phyloP scores from a whole-genome alignment of 2,329 filamentous ascomycete genomes.

The Albophoma yamanashiensis region DNA sequence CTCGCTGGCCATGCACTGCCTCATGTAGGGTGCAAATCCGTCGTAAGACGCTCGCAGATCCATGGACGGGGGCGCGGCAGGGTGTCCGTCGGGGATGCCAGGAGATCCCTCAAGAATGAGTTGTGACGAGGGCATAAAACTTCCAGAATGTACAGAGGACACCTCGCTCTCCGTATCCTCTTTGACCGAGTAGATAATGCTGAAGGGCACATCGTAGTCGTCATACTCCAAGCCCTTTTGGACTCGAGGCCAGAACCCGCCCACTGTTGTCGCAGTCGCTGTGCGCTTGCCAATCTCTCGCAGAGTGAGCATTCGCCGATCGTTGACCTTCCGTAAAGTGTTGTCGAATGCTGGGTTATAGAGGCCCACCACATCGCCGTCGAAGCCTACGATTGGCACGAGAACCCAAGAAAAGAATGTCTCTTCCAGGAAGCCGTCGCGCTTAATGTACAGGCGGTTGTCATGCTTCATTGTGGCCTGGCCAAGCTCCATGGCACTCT shows the following conservation, averaged over 20 bases:
- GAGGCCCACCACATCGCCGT: constrained; percentile 63
- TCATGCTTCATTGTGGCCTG: constrained; percentile 81
- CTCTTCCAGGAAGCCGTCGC: constrained; percentile 64
- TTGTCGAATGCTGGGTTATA: constrained; percentile 80
- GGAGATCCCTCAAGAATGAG: constrained; percentile 62
- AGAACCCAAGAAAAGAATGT: constrained; percentile 78
- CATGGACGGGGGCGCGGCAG: constrained; percentile 47
- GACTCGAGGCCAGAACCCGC: constrained; percentile 63
- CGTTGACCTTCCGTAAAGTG: constrained; percentile 66
- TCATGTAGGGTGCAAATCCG: constrained; percentile 66
- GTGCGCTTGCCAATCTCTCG: constrained; percentile 69
- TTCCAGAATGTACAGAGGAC: constrained; percentile 61
- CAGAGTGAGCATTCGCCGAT: constrained; percentile 69
- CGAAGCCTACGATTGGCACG: constrained; percentile 63
- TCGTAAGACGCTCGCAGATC: constrained; percentile 60
- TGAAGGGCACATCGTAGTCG: constrained; percentile 65
- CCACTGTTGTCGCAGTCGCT: constrained; percentile 59
- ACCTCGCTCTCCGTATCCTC: constrained; percentile 63
- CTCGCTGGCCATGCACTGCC: constrained; percentile 58
- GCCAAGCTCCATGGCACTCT: constrained; percentile 55
- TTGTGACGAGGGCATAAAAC: constrained; percentile 47
- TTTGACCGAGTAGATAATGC: constrained; percentile 63
- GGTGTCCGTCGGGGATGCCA: constrained; percentile 56
- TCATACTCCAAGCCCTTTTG: constrained; percentile 61
- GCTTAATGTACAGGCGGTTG: constrained; percentile 61